Percentiles rank a stretch among this genome's conserved stretches.
Evolutionary conservation across 192 early-diverging fungal species (phyloP).

Genomic region (Phycomyces blakesleeanus): DNA sequence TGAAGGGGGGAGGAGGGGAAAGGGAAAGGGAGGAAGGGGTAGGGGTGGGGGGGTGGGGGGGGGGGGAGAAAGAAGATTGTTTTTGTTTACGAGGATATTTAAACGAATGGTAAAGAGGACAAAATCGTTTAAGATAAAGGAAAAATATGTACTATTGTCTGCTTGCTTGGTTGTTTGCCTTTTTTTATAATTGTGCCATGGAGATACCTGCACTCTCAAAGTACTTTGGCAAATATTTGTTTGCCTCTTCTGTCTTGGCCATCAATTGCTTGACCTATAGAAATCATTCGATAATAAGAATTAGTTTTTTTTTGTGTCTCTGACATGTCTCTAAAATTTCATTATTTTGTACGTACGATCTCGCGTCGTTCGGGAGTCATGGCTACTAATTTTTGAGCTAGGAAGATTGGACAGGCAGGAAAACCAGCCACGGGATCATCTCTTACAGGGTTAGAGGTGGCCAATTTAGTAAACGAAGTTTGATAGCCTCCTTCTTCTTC

Average conservation of each 20-base stretch:
- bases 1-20: too few relatives aligned
- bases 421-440: constrained; percentile 58
- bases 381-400: constrained; percentile 48
- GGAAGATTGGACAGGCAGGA: constrained; percentile 40
- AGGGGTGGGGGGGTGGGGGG: too few relatives aligned
- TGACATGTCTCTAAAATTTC: too few relatives aligned
- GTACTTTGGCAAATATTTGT: constrained; percentile 28
- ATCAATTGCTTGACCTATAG: constrained; percentile 7
- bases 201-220: constrained; percentile 17
- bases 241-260: constrained; percentile 11
- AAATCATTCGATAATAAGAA: too few relatives aligned
- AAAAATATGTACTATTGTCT: background rate
- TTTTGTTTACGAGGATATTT: too few relatives aligned
- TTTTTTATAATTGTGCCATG: constrained; percentile 23
- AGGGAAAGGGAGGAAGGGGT: too few relatives aligned
- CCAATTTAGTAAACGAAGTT: constrained; percentile 75
- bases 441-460: constrained; percentile 61
- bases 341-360: constrained; percentile 37
- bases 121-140: constrained; percentile 5
- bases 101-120: background rate
- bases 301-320: too few relatives aligned
- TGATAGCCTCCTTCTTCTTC: constrained; percentile 80
- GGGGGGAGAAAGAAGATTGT: too few relatives aligned
- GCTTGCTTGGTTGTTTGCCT: background rate
- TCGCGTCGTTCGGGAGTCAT: constrained; percentile 25